These are phyloP conservation scores for Kodamaea nitidulidarum DNA, from an alignment of 805 yeast species.

Conservation along the genomic window DNA sequence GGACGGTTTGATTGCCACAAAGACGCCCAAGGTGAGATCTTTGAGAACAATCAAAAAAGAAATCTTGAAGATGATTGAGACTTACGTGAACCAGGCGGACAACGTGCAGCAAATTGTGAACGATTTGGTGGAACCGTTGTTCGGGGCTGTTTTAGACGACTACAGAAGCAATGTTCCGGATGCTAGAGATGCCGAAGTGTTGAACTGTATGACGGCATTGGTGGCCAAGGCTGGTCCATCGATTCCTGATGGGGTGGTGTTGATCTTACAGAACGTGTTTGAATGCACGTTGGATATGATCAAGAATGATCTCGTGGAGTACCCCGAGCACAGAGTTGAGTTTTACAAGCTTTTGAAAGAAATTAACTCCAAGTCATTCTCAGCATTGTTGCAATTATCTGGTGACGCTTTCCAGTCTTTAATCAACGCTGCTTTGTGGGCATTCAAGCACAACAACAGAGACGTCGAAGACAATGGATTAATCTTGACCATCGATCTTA, in stretches of 20 bases:
- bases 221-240: conserved; percentile 81
- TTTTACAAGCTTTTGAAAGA: conserved; percentile 87
- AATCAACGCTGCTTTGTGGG: conserved; percentile 95
- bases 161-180: conserved; percentile 86
- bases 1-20: conserved; percentile 86
- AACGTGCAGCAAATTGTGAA: conserved; percentile 79
- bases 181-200: conserved; percentile 96
- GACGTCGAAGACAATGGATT: conserved; percentile 94
- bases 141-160: conserved; percentile 83
- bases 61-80: conserved; percentile 81
- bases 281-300: conserved; percentile 95
- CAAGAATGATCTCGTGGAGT: conserved; percentile 90
- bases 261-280: conserved; percentile 84
- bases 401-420: conserved; percentile 89
- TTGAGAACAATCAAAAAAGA: conserved; percentile 96
- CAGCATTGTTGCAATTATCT: conserved; percentile 81
- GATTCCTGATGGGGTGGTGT: conserved; percentile 86
- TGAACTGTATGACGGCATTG: conserved; percentile 89
- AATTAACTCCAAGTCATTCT: conserved; percentile 79
- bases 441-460: conserved; percentile 94
- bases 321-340: conserved; percentile 96
- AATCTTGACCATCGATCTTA: conserved; percentile 73
- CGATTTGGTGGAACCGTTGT: conserved; percentile 76
- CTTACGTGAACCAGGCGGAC: conserved; percentile 83
- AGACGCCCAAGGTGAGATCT: conserved; percentile 92